Percentiles rank a stretch among this genome's conserved stretches.
Evolutionary conservation across 805 yeast genomes (phyloP).

Genomic region (Ogataea glucozyma): DNA sequence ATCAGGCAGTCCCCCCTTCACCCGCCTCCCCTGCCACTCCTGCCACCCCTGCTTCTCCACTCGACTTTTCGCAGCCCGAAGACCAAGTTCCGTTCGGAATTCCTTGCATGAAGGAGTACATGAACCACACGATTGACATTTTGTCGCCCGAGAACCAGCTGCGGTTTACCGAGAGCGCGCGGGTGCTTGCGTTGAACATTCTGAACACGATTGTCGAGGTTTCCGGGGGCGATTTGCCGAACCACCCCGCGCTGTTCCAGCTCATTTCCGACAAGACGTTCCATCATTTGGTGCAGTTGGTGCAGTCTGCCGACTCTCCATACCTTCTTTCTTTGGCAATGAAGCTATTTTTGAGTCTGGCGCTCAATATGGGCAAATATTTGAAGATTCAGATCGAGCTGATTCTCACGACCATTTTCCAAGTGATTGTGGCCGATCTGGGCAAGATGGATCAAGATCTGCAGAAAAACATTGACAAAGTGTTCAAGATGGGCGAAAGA

Average conservation of each 20-base stretch:
- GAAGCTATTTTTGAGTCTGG: constrained; percentile 70
- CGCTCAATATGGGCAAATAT: constrained; percentile 62
- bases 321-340: constrained; percentile 73
- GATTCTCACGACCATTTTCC: constrained; percentile 62
- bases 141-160: constrained; percentile 79
- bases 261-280: constrained; percentile 80
- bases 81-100: constrained; percentile 62
- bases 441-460: constrained; percentile 30
- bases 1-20: too few species aligned
- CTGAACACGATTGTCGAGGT: constrained; percentile 81
- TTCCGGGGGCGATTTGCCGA: constrained; percentile 61
- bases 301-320: constrained; percentile 73
- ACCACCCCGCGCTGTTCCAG: constrained; percentile 64
- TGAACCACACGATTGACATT: constrained; percentile 74
- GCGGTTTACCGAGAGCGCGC: constrained; percentile 83
- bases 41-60: too few species aligned
- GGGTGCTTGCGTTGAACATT: constrained; percentile 77
- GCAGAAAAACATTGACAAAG: constrained; percentile 28
- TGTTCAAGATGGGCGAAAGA: constrained; percentile 31
- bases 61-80: constrained; percentile 15
- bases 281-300: constrained; percentile 77
- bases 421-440: constrained; percentile 35
- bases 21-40: too few species aligned
- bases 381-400: constrained; percentile 82
- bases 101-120: constrained; percentile 71